phyloP scores from a whole-genome alignment of 2,329 filamentous ascomycete species.

The Hirsutella thompsonii region DNA sequence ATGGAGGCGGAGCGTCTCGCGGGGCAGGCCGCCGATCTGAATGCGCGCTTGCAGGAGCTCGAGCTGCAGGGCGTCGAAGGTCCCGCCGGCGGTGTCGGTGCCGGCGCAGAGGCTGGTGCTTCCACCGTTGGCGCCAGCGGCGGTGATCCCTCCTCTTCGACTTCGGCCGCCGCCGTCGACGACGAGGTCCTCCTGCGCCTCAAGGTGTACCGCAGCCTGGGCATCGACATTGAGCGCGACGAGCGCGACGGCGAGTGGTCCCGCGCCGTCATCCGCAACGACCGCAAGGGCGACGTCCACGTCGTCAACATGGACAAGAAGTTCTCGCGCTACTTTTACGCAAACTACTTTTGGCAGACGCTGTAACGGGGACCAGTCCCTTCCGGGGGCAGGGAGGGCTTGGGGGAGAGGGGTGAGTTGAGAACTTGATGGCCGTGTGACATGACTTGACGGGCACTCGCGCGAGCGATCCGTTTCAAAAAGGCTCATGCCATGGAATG shows the following conservation, averaged over 20 bases:
- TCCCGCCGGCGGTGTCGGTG: slow-evolving; percentile 9
- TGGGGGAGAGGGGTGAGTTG: not conserved
- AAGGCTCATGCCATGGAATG: not conserved
- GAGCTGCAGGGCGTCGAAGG: slow-evolving; percentile 83
- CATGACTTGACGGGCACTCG: no score
- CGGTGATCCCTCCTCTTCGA: not conserved
- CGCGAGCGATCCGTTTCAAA: no score
- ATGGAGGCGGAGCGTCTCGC: slow-evolving; percentile 90
- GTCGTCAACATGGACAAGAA: slow-evolving; percentile 91
- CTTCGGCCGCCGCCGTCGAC: slow-evolving; percentile 32
- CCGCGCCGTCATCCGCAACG: slow-evolving; percentile 75
- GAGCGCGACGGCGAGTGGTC: slow-evolving; percentile 66
- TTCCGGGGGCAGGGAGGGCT: no score
- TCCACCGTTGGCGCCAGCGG: no score
- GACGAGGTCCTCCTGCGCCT: slow-evolving; percentile 62
- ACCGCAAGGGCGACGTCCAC: slow-evolving; percentile 79
- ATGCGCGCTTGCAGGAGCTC: slow-evolving; percentile 63
- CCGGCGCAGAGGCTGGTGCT: no score
- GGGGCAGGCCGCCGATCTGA: slow-evolving; percentile 62
- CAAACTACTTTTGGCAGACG: slow-evolving; percentile 91
- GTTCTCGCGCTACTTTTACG: slow-evolving; percentile 83
- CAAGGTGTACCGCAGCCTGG: slow-evolving; percentile 81
- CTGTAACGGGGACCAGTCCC: slow-evolving; percentile 31
- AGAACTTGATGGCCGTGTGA: not conserved
- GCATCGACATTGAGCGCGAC: slow-evolving; percentile 75